These are phyloP conservation scores for Colletotrichum ledebouriae DNA, from an alignment of 2,329 filamentous ascomycete genomes.

Conservation along the genomic window DNA sequence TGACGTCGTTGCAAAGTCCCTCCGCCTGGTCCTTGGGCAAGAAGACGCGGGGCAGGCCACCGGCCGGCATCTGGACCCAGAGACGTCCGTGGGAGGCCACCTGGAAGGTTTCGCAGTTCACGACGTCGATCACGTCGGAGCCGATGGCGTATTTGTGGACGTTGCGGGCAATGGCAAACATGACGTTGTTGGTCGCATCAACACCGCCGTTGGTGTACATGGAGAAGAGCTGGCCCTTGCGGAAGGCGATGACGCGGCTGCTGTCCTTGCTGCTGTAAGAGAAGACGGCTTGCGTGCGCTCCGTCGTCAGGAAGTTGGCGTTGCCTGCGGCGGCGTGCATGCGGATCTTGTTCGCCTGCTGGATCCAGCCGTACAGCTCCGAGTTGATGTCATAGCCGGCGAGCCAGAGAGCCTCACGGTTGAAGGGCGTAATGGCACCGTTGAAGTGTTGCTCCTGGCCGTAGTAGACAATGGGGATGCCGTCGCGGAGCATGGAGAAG, in stretches of 20 bases:
- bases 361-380: conserved; percentile 63
- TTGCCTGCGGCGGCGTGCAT: conserved; percentile 22
- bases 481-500: conserved; percentile 70
- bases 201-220: conserved; percentile 58
- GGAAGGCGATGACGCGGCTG: conserved; percentile 40
- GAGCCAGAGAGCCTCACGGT: conserved; percentile 71
- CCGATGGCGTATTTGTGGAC: conserved; percentile 51
- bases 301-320: conserved; percentile 30
- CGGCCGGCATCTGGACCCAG: conserved; percentile 41
- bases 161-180: conserved; percentile 52
- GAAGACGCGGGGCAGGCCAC: conserved; percentile 37
- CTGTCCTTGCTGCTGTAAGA: conserved; percentile 30
- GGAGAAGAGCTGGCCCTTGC: conserved; percentile 42
- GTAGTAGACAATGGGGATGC: conserved; percentile 75
- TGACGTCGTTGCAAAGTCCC: conserved; percentile 38
- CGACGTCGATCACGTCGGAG: conserved; percentile 55
- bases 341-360: conserved; percentile 64
- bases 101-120: conserved; percentile 54
- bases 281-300: conserved; percentile 34
- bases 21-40: conserved; percentile 37
- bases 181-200: conserved; percentile 48
- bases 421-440: conserved; percentile 60
- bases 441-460: conserved; percentile 74
- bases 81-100: conserved; percentile 36
- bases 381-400: conserved; percentile 59